A percentile compares a stretch with the other conserved stretches of the same genome.
phyloP scores from a whole-genome alignment of 2,329 filamentous ascomycete genomes.

The Diaporthe citriasiana region DNA sequence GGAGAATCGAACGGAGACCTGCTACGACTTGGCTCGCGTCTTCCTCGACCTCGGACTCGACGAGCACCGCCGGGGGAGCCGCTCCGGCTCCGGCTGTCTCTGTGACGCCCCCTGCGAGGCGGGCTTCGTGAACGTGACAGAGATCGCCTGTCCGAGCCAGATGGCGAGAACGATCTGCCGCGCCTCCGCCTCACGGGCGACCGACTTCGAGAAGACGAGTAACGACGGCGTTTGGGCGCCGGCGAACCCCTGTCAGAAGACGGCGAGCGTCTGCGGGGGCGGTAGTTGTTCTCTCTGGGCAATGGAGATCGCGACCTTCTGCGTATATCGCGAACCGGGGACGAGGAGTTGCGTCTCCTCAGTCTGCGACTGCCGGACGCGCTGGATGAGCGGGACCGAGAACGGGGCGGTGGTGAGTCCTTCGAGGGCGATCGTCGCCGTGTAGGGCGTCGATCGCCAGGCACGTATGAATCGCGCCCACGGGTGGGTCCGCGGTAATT shows the following conservation, averaged over 20 bases:
- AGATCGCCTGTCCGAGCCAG: constrained; percentile 56
- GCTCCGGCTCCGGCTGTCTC: constrained; percentile 51
- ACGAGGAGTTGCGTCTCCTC: constrained; percentile 47
- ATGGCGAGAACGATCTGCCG: constrained; percentile 56
- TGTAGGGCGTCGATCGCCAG: constrained; percentile 60
- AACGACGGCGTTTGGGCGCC: constrained; percentile 64
- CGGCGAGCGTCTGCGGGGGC: constrained; percentile 49
- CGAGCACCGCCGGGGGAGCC: constrained; percentile 36
- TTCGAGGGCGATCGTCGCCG: constrained; percentile 56
- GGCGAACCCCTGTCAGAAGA: constrained; percentile 56
- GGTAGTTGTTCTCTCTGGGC: constrained; percentile 46
- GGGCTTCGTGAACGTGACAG: constrained; percentile 51
- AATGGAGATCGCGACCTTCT: constrained; percentile 56
- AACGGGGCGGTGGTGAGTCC: constrained; percentile 54
- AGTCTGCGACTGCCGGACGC: constrained; percentile 38
- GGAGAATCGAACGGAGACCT: constrained; percentile 40
- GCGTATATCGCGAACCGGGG: constrained; percentile 45
- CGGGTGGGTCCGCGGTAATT: constrained; percentile 52
- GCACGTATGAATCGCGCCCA: constrained; percentile 66
- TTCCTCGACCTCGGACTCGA: constrained; percentile 36
- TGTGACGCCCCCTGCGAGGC: constrained; percentile 51
- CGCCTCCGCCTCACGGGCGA: constrained; percentile 58
- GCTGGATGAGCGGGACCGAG: constrained; percentile 42
- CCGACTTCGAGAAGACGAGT: constrained; percentile 63
- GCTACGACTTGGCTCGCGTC: constrained; percentile 44